phyloP scores from a whole-genome alignment of 164 flowering plant genomes.

The Chimonanthus praecox region DNA sequence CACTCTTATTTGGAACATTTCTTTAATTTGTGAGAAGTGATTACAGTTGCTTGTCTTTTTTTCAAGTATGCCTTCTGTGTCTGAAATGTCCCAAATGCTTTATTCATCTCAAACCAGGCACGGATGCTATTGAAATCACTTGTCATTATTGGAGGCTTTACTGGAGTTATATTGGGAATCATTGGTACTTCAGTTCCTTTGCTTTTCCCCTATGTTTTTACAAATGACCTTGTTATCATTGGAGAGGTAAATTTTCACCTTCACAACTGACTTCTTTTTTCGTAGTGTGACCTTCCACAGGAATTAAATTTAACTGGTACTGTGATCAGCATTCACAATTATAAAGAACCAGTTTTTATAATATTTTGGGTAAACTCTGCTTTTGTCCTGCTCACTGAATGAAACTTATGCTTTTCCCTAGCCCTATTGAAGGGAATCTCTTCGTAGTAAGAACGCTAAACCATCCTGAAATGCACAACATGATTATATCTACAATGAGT shows the following conservation, averaged over 20 bases:
- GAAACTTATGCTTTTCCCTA: not conserved
- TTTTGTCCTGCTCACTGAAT: not conserved
- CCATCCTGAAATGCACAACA: not conserved
- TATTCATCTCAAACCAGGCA: slow-evolving; percentile 46
- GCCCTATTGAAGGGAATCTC: not conserved
- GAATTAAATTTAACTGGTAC: not conserved
- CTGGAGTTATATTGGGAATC: slow-evolving; percentile 54
- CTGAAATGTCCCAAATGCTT: slow-evolving; percentile 9
- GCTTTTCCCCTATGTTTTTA: slow-evolving; percentile 73
- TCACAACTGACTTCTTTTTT: not conserved
- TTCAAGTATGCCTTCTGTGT: slow-evolving; percentile 2
- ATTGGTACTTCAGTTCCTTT: slow-evolving; percentile 69
- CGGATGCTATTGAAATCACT: slow-evolving; percentile 74
- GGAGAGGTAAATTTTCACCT: slow-evolving; percentile 50
- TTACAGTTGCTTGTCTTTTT: not conserved
- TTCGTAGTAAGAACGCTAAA: not conserved
- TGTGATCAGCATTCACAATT: not conserved
- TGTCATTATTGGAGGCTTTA: slow-evolving; percentile 62
- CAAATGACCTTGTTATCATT: slow-evolving; percentile 55
- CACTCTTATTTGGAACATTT: not conserved
- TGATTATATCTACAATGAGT: not conserved
- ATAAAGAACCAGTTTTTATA: not conserved
- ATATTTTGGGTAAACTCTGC: not conserved
- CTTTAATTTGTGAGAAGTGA: not conserved
- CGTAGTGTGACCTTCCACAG: not conserved